phyloP scores from a whole-genome alignment of 73 alveolate species.

The Paramecium sonneborni region DNA sequence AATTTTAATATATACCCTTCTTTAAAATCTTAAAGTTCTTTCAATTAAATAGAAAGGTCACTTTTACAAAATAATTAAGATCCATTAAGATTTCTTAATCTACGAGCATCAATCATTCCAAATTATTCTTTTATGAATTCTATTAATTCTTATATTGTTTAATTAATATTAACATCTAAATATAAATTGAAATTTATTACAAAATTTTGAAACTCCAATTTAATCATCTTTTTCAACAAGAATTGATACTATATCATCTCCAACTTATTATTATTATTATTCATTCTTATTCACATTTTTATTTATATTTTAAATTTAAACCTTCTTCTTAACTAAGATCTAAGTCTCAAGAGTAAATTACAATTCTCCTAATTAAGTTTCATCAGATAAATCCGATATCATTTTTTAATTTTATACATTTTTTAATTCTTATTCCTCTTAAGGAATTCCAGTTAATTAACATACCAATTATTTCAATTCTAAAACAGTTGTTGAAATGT shows the following conservation, averaged over 20 bases:
- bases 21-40: conserved; percentile 19
- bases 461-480: neutral
- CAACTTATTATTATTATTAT: neutral
- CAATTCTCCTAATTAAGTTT: conserved; percentile 48
- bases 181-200: neutral
- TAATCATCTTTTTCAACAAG: conserved; percentile 25
- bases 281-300: neutral
- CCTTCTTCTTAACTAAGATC: neutral
- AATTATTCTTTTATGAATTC: neutral
- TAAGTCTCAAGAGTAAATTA: neutral
- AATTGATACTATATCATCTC: neutral
- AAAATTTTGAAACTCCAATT: conserved; percentile 2
- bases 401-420: neutral
- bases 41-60: neutral
- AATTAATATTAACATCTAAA: conserved; percentile 29
- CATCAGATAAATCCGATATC: neutral
- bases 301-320: neutral
- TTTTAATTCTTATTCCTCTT: neutral
- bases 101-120: neutral
- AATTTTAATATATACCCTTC: neutral
- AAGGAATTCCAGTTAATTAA: conserved; percentile 16
- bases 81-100: conserved; percentile 45
- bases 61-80: neutral
- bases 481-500: neutral
- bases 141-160: neutral